A percentile compares a stretch with the other conserved stretches of the same genome.
Conservation (phyloP, 2,329 filamentous ascomycete genomes). For the Beauveria bassiana region DNA sequence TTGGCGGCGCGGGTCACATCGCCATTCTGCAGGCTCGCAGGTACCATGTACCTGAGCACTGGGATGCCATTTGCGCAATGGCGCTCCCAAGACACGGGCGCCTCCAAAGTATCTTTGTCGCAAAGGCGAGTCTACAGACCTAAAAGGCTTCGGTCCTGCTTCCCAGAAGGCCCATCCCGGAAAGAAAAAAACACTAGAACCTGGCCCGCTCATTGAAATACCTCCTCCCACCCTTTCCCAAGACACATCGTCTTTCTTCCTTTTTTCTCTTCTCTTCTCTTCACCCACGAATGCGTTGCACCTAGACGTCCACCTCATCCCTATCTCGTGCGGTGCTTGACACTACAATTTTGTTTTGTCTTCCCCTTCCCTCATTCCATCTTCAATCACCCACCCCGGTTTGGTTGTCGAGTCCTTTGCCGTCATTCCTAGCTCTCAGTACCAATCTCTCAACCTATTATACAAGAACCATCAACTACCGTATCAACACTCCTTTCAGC, state of each 20-base stretch:
- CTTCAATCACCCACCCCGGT: constrained; percentile 16
- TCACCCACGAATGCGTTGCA: constrained; percentile 44
- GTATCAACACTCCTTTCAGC: background rate
- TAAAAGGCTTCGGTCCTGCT: constrained; percentile 6
- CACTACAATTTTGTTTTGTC: constrained; percentile 22
- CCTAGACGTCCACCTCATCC: constrained; percentile 31
- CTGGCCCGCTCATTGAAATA: constrained; percentile 29
- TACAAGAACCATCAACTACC: constrained; percentile 4
- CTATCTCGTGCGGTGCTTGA: constrained; percentile 42
- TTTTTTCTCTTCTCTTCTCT: constrained; percentile 29
- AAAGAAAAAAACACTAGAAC: constrained; percentile 7
- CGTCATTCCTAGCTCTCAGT: background rate
- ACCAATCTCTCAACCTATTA: constrained; percentile 3
- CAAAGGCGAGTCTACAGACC: background rate
- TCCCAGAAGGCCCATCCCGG: constrained; percentile 10
- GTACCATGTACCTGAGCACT: background rate
- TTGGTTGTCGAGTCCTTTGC: constrained; percentile 6
- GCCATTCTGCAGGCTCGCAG: background rate
- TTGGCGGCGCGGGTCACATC: background rate
- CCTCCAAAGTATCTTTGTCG: constrained; percentile 1
- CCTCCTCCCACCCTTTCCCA: constrained; percentile 27
- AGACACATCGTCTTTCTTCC: constrained; percentile 20
- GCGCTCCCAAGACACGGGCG: background rate
- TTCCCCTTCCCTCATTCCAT: constrained; percentile 20
- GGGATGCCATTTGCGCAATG: constrained; percentile 1